Conservation (phyloP, 345 rosid genomes). For the Microcos paniculata region DNA sequence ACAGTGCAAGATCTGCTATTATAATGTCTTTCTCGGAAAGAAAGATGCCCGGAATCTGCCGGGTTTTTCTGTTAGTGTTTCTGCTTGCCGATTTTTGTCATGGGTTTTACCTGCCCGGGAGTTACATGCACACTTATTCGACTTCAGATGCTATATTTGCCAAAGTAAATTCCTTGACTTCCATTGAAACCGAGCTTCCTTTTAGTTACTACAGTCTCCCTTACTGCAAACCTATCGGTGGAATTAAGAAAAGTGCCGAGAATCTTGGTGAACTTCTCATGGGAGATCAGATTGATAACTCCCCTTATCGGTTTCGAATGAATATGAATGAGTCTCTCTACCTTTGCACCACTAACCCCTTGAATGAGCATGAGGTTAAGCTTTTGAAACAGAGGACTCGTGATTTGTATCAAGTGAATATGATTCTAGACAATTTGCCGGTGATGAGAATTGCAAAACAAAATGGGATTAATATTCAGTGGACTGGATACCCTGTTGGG, state of each 20-base stretch:
- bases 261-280: constrained; percentile 89
- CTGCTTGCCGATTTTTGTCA: constrained; percentile 39
- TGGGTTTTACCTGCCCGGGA: constrained; percentile 88
- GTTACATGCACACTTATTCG: constrained; percentile 82
- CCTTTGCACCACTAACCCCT: constrained; percentile 58
- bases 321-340: constrained; percentile 65
- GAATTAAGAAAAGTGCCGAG: constrained; percentile 75
- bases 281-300: constrained; percentile 94
- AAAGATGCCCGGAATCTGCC: constrained; percentile 33
- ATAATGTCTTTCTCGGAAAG: constrained; percentile 20
- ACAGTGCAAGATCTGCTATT: constrained; percentile 17
- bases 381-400: constrained; percentile 83
- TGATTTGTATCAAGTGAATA: constrained; percentile 82
- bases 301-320: constrained; percentile 73
- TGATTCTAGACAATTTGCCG: constrained; percentile 85
- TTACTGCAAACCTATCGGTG: constrained; percentile 57
- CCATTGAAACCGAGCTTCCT: constrained; percentile 88
- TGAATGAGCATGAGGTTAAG: constrained; percentile 76
- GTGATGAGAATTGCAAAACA: constrained; percentile 71
- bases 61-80: constrained; percentile 44
- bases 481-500: constrained; percentile 88
- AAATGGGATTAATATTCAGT: constrained; percentile 69
- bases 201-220: constrained; percentile 82
- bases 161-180: constrained; percentile 89
- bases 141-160: constrained; percentile 43